These are phyloP conservation scores for Neophaeococcomyces aloes DNA, from an alignment of 2,329 filamentous ascomycete genomes.

Conservation along the genomic window DNA sequence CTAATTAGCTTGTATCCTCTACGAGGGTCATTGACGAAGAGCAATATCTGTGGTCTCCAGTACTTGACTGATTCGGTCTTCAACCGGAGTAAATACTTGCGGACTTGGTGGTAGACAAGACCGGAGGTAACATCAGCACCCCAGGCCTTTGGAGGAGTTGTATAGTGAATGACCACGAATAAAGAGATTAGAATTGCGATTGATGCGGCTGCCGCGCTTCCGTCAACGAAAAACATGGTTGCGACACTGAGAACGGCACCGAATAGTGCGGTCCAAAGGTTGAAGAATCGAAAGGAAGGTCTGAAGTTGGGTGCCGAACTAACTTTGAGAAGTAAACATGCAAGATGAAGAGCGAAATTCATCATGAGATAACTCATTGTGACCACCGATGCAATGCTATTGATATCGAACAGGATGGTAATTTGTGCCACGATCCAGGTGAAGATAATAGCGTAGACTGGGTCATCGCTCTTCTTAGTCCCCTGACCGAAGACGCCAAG, in stretches of 20 bases:
- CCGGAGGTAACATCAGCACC: conserved; percentile 75
- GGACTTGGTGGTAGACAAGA: conserved; percentile 76
- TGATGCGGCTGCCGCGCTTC: conserved; percentile 64
- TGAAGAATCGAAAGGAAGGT: conserved; percentile 82
- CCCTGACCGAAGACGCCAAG: conserved; percentile 64
- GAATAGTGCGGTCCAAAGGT: conserved; percentile 66
- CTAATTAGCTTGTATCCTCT: conserved; percentile 73
- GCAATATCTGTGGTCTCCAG: conserved; percentile 78
- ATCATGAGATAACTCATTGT: conserved; percentile 82
- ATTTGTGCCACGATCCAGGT: conserved; percentile 68
- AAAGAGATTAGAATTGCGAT: conserved; percentile 64
- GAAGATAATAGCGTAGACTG: conserved; percentile 62
- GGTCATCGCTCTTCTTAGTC: conserved; percentile 61
- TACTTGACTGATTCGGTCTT: conserved; percentile 87
- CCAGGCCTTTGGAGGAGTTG: conserved; percentile 76
- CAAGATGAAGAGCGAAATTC: conserved; percentile 69
- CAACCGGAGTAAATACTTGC: conserved; percentile 75
- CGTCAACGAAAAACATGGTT: conserved; percentile 86
- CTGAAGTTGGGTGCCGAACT: conserved; percentile 82
- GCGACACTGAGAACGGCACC: conserved; percentile 66
- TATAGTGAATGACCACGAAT: conserved; percentile 77
- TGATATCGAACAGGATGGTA: conserved; percentile 71
- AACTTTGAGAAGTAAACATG: conserved; percentile 77
- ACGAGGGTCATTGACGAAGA: conserved; percentile 74
- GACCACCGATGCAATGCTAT: conserved; percentile 79